Percentiles rank a stretch among this genome's conserved stretches.
Conservation (phyloP, 345 rosid species). For the Turritis glabra region DNA sequence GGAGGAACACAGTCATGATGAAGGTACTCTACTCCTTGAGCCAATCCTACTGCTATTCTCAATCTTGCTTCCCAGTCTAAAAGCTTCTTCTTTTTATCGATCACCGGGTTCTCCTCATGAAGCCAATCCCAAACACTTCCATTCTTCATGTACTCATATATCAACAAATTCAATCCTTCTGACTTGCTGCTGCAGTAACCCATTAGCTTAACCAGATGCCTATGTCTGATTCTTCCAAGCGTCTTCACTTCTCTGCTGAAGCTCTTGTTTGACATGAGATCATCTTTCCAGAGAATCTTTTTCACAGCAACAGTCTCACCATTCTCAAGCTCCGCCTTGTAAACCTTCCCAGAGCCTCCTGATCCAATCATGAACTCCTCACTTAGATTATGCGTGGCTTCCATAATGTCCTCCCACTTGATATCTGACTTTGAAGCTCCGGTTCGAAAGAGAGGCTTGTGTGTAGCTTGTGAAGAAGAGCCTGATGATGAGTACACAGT, state of each 20-base stretch:
- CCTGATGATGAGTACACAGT: slow-evolving; percentile 51
- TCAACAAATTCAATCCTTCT: slow-evolving; percentile 72
- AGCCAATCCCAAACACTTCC: slow-evolving; percentile 98
- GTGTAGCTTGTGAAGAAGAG: slow-evolving; percentile 66
- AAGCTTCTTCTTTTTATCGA: slow-evolving; percentile 48
- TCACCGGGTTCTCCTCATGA: slow-evolving; percentile 47
- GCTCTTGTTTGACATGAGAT: slow-evolving; percentile 72
- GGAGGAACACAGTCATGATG: slow-evolving; percentile 92
- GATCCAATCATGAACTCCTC: slow-evolving; percentile 87
- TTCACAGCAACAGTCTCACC: slow-evolving; percentile 86
- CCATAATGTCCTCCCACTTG: slow-evolving; percentile 84
- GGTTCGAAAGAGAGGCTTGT: slow-evolving; percentile 59
- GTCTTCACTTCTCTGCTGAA: slow-evolving; percentile 83
- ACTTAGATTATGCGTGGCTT: slow-evolving; percentile 70
- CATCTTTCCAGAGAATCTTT: slow-evolving; percentile 75
- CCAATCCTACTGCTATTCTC: slow-evolving; percentile 79
- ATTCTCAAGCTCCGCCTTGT: slow-evolving; percentile 62
- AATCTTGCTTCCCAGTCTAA: slow-evolving; percentile 89
- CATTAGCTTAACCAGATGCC: slow-evolving; percentile 83
- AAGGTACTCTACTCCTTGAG: slow-evolving; percentile 89
- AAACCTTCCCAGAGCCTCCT: slow-evolving; percentile 90
- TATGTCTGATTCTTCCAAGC: slow-evolving; percentile 77
- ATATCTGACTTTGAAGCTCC: slow-evolving; percentile 65
- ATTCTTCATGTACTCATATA: slow-evolving; percentile 92
- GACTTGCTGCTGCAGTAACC: slow-evolving; percentile 75